Conservation (phyloP, 2,329 filamentous ascomycete species). For the Verticillium dahliae region DNA sequence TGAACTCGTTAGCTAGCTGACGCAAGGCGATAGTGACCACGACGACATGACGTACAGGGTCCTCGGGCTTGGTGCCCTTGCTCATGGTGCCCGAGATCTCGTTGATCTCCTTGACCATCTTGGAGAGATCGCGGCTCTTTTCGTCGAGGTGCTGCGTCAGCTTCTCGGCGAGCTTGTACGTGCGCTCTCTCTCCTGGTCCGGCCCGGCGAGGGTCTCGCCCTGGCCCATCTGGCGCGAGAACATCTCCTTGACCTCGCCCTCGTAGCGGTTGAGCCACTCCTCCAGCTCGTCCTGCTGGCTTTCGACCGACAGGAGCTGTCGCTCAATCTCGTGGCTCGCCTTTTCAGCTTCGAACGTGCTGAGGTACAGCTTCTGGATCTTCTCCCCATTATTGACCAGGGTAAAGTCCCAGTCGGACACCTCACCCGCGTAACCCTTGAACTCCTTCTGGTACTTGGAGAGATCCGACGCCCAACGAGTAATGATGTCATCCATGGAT, state of each 20-base stretch:
- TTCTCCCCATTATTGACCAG: constrained; percentile 92
- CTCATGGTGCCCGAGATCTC: constrained; percentile 80
- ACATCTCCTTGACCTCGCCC: constrained; percentile 82
- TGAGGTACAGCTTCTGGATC: constrained; percentile 86
- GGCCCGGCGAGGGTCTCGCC: constrained; percentile 75
- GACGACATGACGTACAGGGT: constrained; percentile 58
- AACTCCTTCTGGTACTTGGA: constrained; percentile 97
- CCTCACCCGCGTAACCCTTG: constrained; percentile 79
- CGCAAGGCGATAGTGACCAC: background rate
- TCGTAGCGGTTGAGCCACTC: constrained; percentile 89
- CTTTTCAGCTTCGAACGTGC: constrained; percentile 88
- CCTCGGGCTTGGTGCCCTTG: constrained; percentile 83
- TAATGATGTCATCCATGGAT: constrained; percentile 98
- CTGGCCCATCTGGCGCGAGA: constrained; percentile 69
- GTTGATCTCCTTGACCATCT: constrained; percentile 99
- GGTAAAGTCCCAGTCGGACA: constrained; percentile 85
- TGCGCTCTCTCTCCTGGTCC: constrained; percentile 91
- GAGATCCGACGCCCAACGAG: constrained; percentile 89
- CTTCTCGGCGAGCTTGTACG: constrained; percentile 93
- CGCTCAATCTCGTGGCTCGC: constrained; percentile 91
- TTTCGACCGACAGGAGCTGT: constrained; percentile 82
- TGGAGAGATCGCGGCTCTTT: constrained; percentile 84
- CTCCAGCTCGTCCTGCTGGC: constrained; percentile 85
- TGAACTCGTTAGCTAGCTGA: background rate
- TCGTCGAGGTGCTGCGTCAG: constrained; percentile 85